These are phyloP conservation scores for Xylaria curta DNA, from an alignment of 495 filamentous ascomycete genomes.

Conservation along the genomic window DNA sequence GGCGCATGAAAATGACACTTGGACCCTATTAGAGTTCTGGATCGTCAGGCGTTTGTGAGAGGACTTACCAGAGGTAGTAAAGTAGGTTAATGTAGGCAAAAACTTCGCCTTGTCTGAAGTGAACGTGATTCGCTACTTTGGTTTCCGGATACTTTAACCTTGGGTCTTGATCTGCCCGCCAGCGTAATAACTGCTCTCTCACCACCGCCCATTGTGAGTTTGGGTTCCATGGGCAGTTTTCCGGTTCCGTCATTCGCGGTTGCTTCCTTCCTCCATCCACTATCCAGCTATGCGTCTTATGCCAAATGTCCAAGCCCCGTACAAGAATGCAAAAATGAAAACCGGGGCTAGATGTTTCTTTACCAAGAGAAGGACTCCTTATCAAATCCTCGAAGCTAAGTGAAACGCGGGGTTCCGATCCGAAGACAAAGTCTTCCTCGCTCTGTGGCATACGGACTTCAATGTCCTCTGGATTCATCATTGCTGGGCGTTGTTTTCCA, in stretches of 20 bases:
- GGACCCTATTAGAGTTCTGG: not conserved
- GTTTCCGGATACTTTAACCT: conserved; percentile 19
- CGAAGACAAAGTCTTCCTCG: conserved; percentile 14
- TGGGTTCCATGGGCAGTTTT: conserved; percentile 24
- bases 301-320: conserved; percentile 20
- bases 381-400: conserved; percentile 17
- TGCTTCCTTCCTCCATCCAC: conserved; percentile 19
- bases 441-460: conserved; percentile 23
- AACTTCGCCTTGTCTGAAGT: conserved; percentile 22
- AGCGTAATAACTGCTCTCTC: conserved; percentile 7
- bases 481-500: conserved; percentile 14
- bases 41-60: not conserved
- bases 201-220: conserved; percentile 18
- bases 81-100: conserved; percentile 25
- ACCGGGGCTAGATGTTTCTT: conserved; percentile 7
- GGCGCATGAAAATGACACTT: conserved; percentile 16
- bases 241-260: conserved; percentile 18
- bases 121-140: conserved; percentile 15
- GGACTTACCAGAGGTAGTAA: conserved; percentile 20
- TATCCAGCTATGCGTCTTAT: conserved; percentile 25
- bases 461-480: conserved; percentile 21
- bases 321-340: conserved; percentile 21
- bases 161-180: conserved; percentile 21
- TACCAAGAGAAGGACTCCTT: not conserved
- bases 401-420: not conserved